These are phyloP conservation scores for Lathyrus oleraceus DNA, from an alignment of 306 rosid genomes.

Conservation along the genomic window DNA sequence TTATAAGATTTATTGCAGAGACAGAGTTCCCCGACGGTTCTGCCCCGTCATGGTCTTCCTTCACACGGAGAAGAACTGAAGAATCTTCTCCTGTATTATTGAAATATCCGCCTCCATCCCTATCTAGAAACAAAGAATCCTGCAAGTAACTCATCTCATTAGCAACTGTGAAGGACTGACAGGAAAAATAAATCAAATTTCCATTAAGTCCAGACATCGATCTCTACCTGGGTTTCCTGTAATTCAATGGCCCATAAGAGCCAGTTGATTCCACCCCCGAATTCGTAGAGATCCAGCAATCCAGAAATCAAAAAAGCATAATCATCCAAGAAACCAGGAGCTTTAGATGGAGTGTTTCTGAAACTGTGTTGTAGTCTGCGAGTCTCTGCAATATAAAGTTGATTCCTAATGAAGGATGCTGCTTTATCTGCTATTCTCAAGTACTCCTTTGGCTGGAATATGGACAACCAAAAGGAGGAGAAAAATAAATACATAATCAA, in stretches of 20 bases:
- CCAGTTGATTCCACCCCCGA: conserved; percentile 77
- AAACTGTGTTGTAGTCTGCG: conserved; percentile 75
- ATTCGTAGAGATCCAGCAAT: conserved; percentile 85
- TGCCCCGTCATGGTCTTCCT: conserved; percentile 96
- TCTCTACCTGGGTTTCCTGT: conserved; percentile 83
- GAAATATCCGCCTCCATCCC: conserved; percentile 86
- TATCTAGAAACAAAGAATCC: conserved; percentile 92
- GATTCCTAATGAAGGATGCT: conserved; percentile 66
- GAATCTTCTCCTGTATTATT: conserved; percentile 89
- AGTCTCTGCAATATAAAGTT: conserved; percentile 66
- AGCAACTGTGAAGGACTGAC: conserved; percentile 3
- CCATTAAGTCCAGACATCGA: conserved; percentile 10
- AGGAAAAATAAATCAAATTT: conserved; percentile 5
- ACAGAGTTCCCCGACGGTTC: conserved; percentile 96
- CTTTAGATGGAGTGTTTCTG: conserved; percentile 83
- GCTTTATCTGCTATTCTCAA: conserved; percentile 75
- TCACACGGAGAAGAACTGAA: conserved; percentile 81
- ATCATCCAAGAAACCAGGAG: conserved; percentile 90
- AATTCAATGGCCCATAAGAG: conserved; percentile 82
- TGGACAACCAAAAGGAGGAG: conserved; percentile 24
- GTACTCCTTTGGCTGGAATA: conserved; percentile 73
- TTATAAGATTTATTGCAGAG: conserved; percentile 72
- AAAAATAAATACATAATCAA: conserved; percentile 29
- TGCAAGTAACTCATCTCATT: conserved; percentile 44
- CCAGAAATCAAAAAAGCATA: conserved; percentile 84